Evolutionary conservation across 192 early-diverging fungal genomes (phyloP), one percentile per base, ranked within the genome.

Genomic region (Linnemannia elongata): DNA sequence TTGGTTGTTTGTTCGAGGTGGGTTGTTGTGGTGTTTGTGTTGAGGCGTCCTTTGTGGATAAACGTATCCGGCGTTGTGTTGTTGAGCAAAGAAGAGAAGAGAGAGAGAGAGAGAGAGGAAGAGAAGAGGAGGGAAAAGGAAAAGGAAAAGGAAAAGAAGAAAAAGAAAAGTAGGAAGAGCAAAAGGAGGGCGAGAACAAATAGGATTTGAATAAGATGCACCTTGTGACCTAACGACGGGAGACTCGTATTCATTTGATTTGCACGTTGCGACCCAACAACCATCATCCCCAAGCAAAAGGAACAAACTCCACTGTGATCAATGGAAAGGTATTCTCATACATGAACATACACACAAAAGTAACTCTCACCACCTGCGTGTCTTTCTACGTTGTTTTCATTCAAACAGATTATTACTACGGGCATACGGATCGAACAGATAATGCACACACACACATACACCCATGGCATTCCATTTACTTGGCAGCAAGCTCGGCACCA

Each of bases 401-500:
- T 13, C 60, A 30, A 9, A 24, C n/a, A 57, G 6, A 35, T 66
- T 66, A 66, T 66, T 66, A 33, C 30, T 66, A 66, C 30, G 60
- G 30, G n/a, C 15, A 30, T 33, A 33, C 30, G 27, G 60, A 4
- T 15, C 1, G 9, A 33, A 30, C 12, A 66, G 10, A 33, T 3
- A 27, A 60, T 24, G 9, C 57, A 10, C 9, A 60, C 57, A 60
- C 18, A 24, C 39, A 74, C 57, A 10, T 2, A 60, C 57, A 60
- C 18, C 42, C 39, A 74, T 57, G 6, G 27, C 27, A 17, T 20
- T 44, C 15, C 70, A 18, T 74, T 42, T 80, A 87, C 79, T 87
- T 87, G 38, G 85, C 69, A 6, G 85, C 42, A 44, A 87, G 76
- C 76, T 87, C 85, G n/a, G 85, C 85, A 52, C 85, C 85, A 66